Evolutionary conservation across 352 stramenopile genomes (phyloP), one percentile per base, ranked within the genome.

Genomic region (Thalassiosira hispida): DNA sequence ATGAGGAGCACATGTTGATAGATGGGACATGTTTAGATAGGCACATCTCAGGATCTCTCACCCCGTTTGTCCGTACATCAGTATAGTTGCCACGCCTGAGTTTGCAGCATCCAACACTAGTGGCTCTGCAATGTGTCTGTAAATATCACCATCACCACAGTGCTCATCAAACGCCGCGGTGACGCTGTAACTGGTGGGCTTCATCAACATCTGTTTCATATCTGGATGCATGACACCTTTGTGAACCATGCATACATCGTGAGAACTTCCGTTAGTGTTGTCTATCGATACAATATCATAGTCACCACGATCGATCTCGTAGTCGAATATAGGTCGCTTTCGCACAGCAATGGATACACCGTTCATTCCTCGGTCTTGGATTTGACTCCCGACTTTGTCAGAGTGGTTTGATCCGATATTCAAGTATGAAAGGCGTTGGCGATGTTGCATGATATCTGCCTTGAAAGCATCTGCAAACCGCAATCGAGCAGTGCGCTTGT

Each of bases 201-300:
- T 92, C 57, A 96, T 88, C 62, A 94, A 94, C 91, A 96, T 96
- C 77, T 95, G 91, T 35, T 89, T 89, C 94, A 97, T 97, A 64
- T 97, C 94, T 86, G 90, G 81, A 79, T 96, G 95, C 94, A 97
- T 96, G 51, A 95, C 91, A 81, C 92, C 96, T 78, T 97, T 94
- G 78, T 97, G 92, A 60, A 97, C 91, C 42, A 96, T 88, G 71
- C 95, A 93, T 23, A 59, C 52, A 27, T 81, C 71, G 3, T 74
- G 29, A 52, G 94, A 83, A 29, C 75, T 83, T 59, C 77, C 52
- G 0, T 83, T 90, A 31, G 91, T 83, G 18, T 92, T 93, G 47
- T 83, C 73, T 52, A 85, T 84, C 1, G 76, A 84, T 66, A 97
- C 94, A 55, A 96, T 90, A 73, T 96, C 93, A 61, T 95, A 97